A percentile compares a stretch with the other conserved stretches of the same genome.
Evolutionary conservation across 2,329 filamentous ascomycete genomes (phyloP).

Genomic region (Ceratocystis destructans): DNA sequence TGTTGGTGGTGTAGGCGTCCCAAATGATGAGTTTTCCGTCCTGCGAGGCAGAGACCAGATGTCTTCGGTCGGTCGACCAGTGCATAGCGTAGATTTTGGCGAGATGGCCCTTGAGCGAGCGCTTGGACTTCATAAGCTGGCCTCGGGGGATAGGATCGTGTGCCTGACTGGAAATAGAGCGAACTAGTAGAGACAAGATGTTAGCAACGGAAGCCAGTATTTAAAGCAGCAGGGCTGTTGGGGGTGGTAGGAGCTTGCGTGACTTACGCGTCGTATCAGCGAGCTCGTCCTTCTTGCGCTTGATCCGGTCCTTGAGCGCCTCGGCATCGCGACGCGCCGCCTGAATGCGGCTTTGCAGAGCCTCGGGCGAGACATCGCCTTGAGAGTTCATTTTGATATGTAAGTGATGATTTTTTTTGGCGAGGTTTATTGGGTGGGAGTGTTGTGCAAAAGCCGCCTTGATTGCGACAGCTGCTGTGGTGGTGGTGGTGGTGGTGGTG

Average conservation of each 20-base stretch:
- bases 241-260: not conserved
- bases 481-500: too few relatives aligned
- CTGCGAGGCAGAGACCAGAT: conserved; percentile 94
- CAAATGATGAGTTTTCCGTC: conserved; percentile 99
- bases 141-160: conserved; percentile 87
- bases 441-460: not conserved
- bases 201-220: not conserved
- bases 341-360: conserved; percentile 87
- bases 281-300: conserved; percentile 99
- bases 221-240: not conserved
- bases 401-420: too few relatives aligned
- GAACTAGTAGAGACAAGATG: conserved; percentile 48
- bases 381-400: conserved; percentile 50
- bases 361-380: conserved; percentile 54
- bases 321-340: conserved; percentile 93
- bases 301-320: conserved; percentile 95
- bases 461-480: not conserved
- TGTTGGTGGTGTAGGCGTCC: conserved; percentile 99
- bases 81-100: conserved; percentile 99
- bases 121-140: conserved; percentile 89
- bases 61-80: conserved; percentile 96
- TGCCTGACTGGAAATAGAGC: conserved; percentile 80
- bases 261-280: conserved; percentile 91
- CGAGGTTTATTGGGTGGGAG: not conserved
- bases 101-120: conserved; percentile 91